phyloP scores from a whole-genome alignment of 768 basidiomycete species.

The Lactarius evosmus region DNA sequence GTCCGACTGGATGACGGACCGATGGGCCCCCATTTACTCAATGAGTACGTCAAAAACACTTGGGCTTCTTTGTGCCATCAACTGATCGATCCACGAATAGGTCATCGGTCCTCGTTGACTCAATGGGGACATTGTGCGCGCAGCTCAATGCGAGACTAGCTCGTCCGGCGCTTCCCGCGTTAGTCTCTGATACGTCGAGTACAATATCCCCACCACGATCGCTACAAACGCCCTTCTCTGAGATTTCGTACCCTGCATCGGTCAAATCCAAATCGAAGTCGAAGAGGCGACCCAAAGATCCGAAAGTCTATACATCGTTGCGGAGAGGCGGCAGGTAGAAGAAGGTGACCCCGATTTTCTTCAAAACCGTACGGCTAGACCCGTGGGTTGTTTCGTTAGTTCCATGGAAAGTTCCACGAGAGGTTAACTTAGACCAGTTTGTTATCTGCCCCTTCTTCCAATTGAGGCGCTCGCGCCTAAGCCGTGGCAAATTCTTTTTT shows the following conservation, averaged over 20 bases:
- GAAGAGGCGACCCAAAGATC: neutral
- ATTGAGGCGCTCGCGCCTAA: neutral
- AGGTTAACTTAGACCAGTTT: neutral
- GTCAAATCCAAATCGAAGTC: neutral
- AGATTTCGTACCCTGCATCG: neutral
- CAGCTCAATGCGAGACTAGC: constrained; percentile 30
- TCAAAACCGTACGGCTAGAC: neutral
- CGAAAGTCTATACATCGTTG: neutral
- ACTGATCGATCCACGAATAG: constrained; percentile 19
- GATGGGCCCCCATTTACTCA: constrained; percentile 42
- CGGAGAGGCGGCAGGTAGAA: constrained; percentile 20
- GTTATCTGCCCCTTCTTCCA: neutral
- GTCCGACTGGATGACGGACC: constrained; percentile 17
- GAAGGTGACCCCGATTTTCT: neutral
- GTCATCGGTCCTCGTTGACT: constrained; percentile 31
- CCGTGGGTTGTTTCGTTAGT: neutral
- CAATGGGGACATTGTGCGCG: constrained; percentile 29
- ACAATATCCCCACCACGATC: neutral
- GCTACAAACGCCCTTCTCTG: neutral
- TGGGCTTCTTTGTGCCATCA: neutral
- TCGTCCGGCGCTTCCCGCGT: constrained; percentile 18
- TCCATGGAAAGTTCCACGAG: neutral
- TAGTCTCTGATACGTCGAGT: constrained; percentile 4
- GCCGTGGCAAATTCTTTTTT: neutral
- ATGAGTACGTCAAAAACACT: constrained; percentile 42